Evolutionary conservation across 176 grass and related monocot genomes (phyloP).

Genomic region (Urochloa ruziziensis): DNA sequence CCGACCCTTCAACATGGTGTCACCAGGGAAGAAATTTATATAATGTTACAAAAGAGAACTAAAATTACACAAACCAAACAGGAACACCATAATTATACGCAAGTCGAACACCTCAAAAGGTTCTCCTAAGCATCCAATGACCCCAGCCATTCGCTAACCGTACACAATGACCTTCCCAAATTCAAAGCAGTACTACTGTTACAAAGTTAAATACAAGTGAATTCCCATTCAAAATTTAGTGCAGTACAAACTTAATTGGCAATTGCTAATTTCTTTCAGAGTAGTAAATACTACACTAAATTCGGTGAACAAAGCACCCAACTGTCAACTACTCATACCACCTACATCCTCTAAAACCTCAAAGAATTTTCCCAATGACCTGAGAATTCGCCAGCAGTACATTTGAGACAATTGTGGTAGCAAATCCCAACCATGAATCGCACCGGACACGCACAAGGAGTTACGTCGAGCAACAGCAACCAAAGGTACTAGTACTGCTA

Average conservation of each 20-base stretch:
- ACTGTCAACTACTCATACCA: too few relatives aligned
- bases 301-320: background rate
- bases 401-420: background rate
- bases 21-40: background rate
- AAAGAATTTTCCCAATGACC: background rate
- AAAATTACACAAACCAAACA: background rate
- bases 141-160: background rate
- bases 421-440: background rate
- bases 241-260: background rate
- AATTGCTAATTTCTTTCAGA: background rate
- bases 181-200: background rate
- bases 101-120: background rate
- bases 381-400: background rate
- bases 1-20: background rate
- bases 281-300: background rate
- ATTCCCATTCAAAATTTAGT: background rate
- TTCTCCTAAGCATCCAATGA: background rate
- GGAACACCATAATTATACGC: background rate
- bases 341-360: background rate
- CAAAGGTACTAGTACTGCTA: background rate
- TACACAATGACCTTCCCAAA: background rate
- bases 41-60: background rate
- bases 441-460: background rate
- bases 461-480: background rate
- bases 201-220: background rate